phyloP scores from a whole-genome alignment of 345 rosid genomes.

The Gossypium mustelinum region DNA sequence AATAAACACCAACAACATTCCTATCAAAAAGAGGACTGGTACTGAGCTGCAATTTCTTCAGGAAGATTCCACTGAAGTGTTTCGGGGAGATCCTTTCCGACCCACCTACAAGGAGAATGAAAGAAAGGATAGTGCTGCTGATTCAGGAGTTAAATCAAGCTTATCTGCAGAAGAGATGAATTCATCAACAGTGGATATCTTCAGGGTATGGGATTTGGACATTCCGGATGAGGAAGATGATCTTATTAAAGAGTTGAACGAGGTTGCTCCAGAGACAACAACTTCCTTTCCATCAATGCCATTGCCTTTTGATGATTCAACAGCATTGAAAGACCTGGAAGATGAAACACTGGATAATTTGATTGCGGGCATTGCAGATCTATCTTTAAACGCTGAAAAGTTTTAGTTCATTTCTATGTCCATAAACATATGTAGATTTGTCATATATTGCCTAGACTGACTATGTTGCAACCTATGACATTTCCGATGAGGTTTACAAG shows the following conservation, averaged over 20 bases:
- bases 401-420: background rate
- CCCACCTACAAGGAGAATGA: constrained; percentile 31
- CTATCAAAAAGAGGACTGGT: constrained; percentile 21
- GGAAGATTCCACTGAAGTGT: constrained; percentile 26
- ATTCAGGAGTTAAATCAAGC: constrained; percentile 17
- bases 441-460: background rate
- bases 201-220: constrained; percentile 67
- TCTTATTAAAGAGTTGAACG: constrained; percentile 41
- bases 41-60: constrained; percentile 19
- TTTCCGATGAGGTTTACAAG: background rate
- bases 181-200: constrained; percentile 39
- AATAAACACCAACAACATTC: constrained; percentile 6
- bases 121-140: constrained; percentile 12
- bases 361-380: constrained; percentile 46
- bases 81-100: constrained; percentile 28
- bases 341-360: constrained; percentile 39
- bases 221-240: constrained; percentile 46
- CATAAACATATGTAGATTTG: background rate
- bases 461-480: background rate
- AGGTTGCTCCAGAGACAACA: constrained; percentile 34
- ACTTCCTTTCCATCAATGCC: constrained; percentile 20
- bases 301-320: constrained; percentile 26
- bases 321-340: constrained; percentile 23
- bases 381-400: constrained; percentile 34
- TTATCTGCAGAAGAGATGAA: constrained; percentile 20